A percentile compares a stretch with the other conserved stretches of the same genome.
These are phyloP conservation scores for Saccharomyces hybrid DNA, from an alignment of 1,139 yeast genomes.

Conservation along the genomic window DNA sequence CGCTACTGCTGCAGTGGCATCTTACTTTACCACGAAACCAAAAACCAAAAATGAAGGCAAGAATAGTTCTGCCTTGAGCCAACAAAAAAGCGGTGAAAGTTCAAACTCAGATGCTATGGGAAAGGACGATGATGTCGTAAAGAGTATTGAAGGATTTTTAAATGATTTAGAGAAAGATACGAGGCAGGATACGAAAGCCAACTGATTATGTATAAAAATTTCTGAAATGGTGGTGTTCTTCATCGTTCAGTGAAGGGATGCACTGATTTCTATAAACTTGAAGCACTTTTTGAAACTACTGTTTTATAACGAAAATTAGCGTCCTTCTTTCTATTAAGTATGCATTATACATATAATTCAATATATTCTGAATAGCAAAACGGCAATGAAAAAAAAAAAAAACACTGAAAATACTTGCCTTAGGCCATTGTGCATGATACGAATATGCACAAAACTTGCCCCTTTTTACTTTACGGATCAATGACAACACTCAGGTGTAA, in stretches of 20 bases:
- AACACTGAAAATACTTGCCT: background rate
- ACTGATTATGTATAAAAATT: background rate
- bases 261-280: background rate
- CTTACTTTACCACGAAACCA: conserved; percentile 20
- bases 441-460: too few species aligned
- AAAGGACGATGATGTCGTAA: conserved; percentile 11
- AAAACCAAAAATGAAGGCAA: conserved; percentile 5
- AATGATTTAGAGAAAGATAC: background rate
- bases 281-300: background rate
- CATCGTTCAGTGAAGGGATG: background rate
- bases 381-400: background rate
- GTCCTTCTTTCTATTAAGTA: background rate
- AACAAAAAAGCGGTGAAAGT: background rate
- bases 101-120: conserved; percentile 1
- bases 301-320: background rate
- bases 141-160: conserved; percentile 1
- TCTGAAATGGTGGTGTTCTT: background rate
- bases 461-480: too few species aligned
- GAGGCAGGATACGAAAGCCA: background rate
- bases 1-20: conserved; percentile 33
- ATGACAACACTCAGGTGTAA: too few species aligned
- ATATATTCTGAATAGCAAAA: background rate
- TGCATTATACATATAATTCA: background rate
- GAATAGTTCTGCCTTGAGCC: background rate
- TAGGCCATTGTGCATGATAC: too few species aligned